Base-by-base conservation (phyloP, 345 rosid genomes). In the Boechera divaricarpa region DNA sequence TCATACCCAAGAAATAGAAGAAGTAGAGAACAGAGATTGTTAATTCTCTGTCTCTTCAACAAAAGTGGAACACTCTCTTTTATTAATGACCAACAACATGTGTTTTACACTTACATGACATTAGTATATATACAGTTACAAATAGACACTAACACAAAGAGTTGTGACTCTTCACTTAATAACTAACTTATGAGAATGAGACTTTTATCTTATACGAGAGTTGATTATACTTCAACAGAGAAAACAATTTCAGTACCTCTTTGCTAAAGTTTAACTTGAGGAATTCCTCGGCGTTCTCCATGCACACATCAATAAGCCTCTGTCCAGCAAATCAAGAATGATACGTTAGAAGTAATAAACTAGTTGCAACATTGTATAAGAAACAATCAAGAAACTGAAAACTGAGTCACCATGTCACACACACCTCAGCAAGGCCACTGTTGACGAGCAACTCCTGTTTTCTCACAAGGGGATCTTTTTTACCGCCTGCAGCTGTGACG, bases 381-480 rank as follows among this genome's bases (percentile, higher is more conserved):
- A 48, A 63, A 49, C 45, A 79, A 55, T 41, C 33, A 63, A 70
- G 31, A 63, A 63, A 29, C 62, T 36, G 44, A 62, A 45, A 60
- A 63, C 15, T 1, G 21, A 55, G 42, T 47, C 35, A 56, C 35
- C 67, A 31, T 38, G 12, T 57, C 29, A 44, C 74, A 82, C 84
- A 68, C 58, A 94, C 99, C 99, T 90, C 93, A 63, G 97, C 98
- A 80, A 94, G 93, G 75, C 97, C 93, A 69, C 95, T 90, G 65
- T 77, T 69, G 35, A 94, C 77, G 72, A 94, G 77, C 86, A 94
- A 74, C 76, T 94, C 98, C 67, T 55, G 89, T 78, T 97, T 89
- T 83, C 97, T 89, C 60, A 89, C 16, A 47, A 68, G 71, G 44
- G 93, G 86, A 79, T 94, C 97, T 76, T 91, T 92, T 74, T 94